These are phyloP conservation scores for Henckelia pumila DNA, from an alignment of 257 asterid species.

Conservation along the genomic window DNA sequence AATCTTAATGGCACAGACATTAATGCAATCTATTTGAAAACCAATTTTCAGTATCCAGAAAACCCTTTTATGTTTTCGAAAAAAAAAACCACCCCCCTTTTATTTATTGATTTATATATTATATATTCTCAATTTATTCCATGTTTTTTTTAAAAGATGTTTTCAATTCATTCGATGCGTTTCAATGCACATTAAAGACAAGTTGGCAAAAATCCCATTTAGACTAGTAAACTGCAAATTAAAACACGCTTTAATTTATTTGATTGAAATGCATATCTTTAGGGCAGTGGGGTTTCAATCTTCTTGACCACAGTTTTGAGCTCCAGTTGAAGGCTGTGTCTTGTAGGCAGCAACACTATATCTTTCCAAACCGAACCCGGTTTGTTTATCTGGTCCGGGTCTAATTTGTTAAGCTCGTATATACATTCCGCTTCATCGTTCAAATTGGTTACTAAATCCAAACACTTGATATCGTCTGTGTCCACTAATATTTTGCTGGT, in stretches of 20 bases:
- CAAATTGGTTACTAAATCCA: conserved; percentile 51
- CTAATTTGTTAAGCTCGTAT: conserved; percentile 53
- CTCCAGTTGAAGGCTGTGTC: conserved; percentile 53
- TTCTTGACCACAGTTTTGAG: conserved; percentile 46
- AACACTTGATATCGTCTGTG: conserved; percentile 57
- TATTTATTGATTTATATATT: no score
- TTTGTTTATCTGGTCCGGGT: conserved; percentile 27
- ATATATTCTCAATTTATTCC: no score
- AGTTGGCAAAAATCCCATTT: neutral
- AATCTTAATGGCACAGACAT: no score
- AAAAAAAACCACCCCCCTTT: no score
- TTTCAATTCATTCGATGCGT: no score
- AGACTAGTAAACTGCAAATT: neutral
- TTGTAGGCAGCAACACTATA: conserved; percentile 44
- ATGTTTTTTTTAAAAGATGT: no score
- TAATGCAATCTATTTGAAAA: no score
- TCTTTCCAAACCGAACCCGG: conserved; percentile 70
- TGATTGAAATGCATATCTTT: neutral
- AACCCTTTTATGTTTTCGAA: no score
- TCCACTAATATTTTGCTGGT: conserved; percentile 63
- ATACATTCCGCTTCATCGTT: conserved; percentile 86
- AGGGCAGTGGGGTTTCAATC: conserved; percentile 38
- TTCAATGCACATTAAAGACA: neutral
- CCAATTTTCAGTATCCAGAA: no score
- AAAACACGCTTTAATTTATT: neutral